These are phyloP conservation scores for Solanum tarapatanum DNA, from an alignment of 257 asterid genomes.

Conservation along the genomic window DNA sequence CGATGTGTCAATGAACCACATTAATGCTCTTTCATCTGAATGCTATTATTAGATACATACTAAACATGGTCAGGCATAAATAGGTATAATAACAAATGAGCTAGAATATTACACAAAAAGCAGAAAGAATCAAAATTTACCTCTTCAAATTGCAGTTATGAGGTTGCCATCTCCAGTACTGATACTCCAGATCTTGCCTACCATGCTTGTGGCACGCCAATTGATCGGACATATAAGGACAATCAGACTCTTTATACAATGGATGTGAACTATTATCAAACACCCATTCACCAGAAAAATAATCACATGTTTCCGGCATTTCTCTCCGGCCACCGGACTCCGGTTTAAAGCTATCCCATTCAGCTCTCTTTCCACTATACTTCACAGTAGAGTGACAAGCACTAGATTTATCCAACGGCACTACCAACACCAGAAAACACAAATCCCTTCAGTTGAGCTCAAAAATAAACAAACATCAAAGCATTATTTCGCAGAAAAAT, in stretches of 20 bases:
- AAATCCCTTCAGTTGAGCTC: neutral
- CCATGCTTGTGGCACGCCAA: constrained; percentile 81
- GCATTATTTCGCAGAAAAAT: neutral
- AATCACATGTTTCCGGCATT: constrained; percentile 33
- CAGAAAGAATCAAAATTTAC: neutral
- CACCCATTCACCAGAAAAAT: constrained; percentile 83
- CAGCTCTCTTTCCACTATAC: constrained; percentile 59
- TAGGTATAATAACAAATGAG: neutral
- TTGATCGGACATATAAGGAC: constrained; percentile 91
- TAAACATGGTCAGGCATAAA: neutral
- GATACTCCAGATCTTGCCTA: constrained; percentile 44
- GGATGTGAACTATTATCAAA: constrained; percentile 59
- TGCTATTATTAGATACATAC: neutral
- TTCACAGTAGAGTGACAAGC: constrained; percentile 50
- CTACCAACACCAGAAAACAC: constrained; percentile 11
- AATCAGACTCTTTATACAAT: constrained; percentile 56
- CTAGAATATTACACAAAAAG: neutral
- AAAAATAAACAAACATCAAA: neutral
- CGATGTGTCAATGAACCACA: neutral
- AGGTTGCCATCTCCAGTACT: constrained; percentile 91
- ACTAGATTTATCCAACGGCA: constrained; percentile 42
- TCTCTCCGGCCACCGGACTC: constrained; percentile 19
- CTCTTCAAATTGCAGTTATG: constrained; percentile 46
- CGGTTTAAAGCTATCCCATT: constrained; percentile 14
- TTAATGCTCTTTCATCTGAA: neutral